A percentile compares a stretch with the other conserved stretches of the same genome.
Evolutionary conservation across 2,329 filamentous ascomycete genomes (phyloP).

Genomic region (Pyrenophora seminiperda): DNA sequence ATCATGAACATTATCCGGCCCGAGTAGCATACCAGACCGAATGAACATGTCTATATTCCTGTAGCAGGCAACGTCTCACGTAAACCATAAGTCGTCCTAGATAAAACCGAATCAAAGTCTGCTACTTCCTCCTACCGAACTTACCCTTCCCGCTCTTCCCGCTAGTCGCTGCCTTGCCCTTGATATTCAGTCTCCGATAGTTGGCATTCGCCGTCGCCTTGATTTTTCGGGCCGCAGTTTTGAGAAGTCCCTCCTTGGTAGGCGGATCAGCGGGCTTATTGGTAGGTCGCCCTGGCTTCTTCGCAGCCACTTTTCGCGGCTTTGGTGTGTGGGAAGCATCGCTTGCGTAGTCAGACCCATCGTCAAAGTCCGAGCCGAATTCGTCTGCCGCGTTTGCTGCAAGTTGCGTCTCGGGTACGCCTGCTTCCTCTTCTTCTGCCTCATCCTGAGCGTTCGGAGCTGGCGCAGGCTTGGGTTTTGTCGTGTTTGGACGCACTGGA

Average conservation of each 20-base stretch:
- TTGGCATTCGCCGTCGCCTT: constrained; percentile 56
- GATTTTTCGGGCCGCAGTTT: constrained; percentile 51
- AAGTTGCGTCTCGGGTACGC: constrained; percentile 40
- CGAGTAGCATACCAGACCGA: background rate
- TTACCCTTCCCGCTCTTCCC: constrained; percentile 50
- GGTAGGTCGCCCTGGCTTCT: constrained; percentile 16
- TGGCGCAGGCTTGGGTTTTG: constrained; percentile 52
- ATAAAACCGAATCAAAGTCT: background rate
- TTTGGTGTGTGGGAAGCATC: constrained; percentile 45
- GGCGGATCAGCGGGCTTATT: constrained; percentile 21
- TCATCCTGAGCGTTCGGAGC: constrained; percentile 28
- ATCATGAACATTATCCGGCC: constrained; percentile 1
- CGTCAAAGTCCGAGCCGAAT: constrained; percentile 39
- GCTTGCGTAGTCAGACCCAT: constrained; percentile 51
- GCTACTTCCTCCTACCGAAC: constrained; percentile 43
- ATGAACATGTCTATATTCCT: background rate
- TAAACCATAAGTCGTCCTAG: background rate
- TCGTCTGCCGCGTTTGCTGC: constrained; percentile 40
- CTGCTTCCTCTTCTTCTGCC: constrained; percentile 49
- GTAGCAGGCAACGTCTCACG: background rate
- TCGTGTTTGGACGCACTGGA: constrained; percentile 47
- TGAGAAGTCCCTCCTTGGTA: constrained; percentile 37
- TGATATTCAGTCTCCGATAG: constrained; percentile 57
- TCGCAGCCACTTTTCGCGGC: constrained; percentile 32
- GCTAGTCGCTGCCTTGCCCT: constrained; percentile 51